Evolutionary conservation across 768 basidiomycete genomes (phyloP).

Genomic region (Rhodotorula paludigena): DNA sequence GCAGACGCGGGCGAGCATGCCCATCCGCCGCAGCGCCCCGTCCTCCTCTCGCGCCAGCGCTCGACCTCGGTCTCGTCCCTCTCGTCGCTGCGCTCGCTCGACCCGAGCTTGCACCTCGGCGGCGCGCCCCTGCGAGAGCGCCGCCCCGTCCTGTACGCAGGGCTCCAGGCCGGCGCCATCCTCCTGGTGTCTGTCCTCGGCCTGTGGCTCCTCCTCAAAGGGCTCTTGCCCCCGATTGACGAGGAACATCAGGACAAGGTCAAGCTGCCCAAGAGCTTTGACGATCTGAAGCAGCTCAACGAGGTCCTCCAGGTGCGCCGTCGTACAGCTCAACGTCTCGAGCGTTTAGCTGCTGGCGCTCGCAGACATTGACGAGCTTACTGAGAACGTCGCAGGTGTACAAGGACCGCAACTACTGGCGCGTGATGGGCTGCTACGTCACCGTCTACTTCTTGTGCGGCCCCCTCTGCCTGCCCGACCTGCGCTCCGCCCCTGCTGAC

Average conservation of each 20-base stretch:
- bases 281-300: constrained; percentile 77
- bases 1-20: not conserved
- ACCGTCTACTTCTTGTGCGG: constrained; percentile 87
- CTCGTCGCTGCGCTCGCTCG: constrained; percentile 17
- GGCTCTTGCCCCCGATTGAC: constrained; percentile 48
- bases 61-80: constrained; percentile 23
- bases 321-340: not conserved
- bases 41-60: constrained; percentile 8
- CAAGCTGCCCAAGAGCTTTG: constrained; percentile 81
- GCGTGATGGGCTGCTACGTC: constrained; percentile 81
- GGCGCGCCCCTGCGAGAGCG: constrained; percentile 21
- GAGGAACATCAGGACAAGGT: constrained; percentile 71
- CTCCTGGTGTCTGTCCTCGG: constrained; percentile 65
- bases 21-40: not conserved
- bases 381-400: constrained; percentile 58
- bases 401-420: constrained; percentile 75
- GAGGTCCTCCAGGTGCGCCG: constrained; percentile 59
- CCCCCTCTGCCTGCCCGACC: too few relatives aligned
- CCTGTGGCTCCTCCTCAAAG: constrained; percentile 71
- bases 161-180: constrained; percentile 73
- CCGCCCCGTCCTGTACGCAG: constrained; percentile 67
- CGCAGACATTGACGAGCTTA: too few relatives aligned
- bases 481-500: not conserved
- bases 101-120: constrained; percentile 24
- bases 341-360: not conserved